phyloP scores from a whole-genome alignment of 2,329 filamentous ascomycete genomes.

The Alternaria infectoria region DNA sequence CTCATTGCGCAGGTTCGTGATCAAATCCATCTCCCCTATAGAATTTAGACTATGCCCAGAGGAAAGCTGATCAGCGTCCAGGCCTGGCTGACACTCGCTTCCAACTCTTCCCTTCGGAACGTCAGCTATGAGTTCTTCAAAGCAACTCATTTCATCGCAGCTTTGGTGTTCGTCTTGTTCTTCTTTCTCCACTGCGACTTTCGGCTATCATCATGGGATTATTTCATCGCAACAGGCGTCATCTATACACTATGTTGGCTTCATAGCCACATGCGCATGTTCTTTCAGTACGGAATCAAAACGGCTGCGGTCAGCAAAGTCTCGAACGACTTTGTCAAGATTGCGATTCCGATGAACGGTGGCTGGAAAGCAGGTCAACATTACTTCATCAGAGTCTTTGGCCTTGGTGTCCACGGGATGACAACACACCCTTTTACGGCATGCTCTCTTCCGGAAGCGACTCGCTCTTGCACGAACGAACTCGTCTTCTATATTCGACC shows the following conservation, averaged over 20 bases:
- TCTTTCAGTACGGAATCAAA: constrained; percentile 58
- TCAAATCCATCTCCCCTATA: background rate
- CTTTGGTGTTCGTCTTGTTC: constrained; percentile 62
- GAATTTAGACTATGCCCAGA: background rate
- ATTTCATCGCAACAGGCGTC: constrained; percentile 64
- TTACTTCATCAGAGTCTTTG: constrained; percentile 61
- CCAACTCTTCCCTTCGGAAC: constrained; percentile 43
- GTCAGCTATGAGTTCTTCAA: constrained; percentile 69
- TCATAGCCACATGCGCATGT: constrained; percentile 56
- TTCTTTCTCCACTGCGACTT: constrained; percentile 68
- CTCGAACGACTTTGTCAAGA: constrained; percentile 26
- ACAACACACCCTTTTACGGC: constrained; percentile 64
- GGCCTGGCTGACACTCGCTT: constrained; percentile 59
- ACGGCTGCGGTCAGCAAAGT: constrained; percentile 51
- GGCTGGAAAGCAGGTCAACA: constrained; percentile 62
- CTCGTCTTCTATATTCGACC: constrained; percentile 62
- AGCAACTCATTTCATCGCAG: constrained; percentile 60
- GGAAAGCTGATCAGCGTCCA: constrained; percentile 46
- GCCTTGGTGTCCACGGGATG: constrained; percentile 51
- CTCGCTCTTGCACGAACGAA: constrained; percentile 27
- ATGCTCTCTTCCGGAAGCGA: constrained; percentile 53
- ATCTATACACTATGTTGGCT: constrained; percentile 59
- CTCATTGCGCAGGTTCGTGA: constrained; percentile 43
- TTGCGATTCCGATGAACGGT: constrained; percentile 38
- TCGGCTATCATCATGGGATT: constrained; percentile 56